Conservation (phyloP, 495 filamentous ascomycete genomes). For the Trypethelium eluteriae region DNA sequence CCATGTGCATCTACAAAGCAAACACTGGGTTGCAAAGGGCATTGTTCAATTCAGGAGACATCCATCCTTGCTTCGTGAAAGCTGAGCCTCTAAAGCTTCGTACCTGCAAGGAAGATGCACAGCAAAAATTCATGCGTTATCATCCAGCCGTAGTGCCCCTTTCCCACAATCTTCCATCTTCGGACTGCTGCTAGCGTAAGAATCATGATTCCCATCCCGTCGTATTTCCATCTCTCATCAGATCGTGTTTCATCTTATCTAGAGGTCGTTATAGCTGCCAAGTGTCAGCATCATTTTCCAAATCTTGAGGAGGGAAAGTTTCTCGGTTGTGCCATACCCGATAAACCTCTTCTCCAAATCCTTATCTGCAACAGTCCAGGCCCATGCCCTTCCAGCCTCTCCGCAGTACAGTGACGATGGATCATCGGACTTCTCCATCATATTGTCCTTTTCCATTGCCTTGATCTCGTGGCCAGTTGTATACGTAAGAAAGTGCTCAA, state of each 20-base stretch:
- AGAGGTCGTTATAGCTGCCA: slow-evolving; percentile 2
- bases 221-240: not conserved
- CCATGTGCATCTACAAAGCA: not conserved
- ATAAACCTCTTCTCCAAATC: slow-evolving; percentile 36
- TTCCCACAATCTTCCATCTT: not conserved
- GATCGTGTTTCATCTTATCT: not conserved
- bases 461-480: slow-evolving; percentile 45
- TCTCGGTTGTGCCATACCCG: slow-evolving; percentile 28
- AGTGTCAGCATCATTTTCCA: not conserved
- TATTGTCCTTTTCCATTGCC: slow-evolving; percentile 40
- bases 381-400: slow-evolving; percentile 45
- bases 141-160: not conserved
- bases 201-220: not conserved
- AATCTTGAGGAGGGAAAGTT: not conserved
- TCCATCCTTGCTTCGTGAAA: slow-evolving; percentile 2
- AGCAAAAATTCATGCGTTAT: not conserved
- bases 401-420: slow-evolving; percentile 39
- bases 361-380: slow-evolving; percentile 41
- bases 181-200: not conserved
- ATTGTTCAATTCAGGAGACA: slow-evolving; percentile 6
- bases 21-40: not conserved
- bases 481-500: slow-evolving; percentile 47
- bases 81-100: not conserved
- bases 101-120: slow-evolving; percentile 3
- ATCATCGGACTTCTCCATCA: slow-evolving; percentile 38